phyloP scores from a whole-genome alignment of 1,139 yeast genomes.

The Fermentozyma sake region DNA sequence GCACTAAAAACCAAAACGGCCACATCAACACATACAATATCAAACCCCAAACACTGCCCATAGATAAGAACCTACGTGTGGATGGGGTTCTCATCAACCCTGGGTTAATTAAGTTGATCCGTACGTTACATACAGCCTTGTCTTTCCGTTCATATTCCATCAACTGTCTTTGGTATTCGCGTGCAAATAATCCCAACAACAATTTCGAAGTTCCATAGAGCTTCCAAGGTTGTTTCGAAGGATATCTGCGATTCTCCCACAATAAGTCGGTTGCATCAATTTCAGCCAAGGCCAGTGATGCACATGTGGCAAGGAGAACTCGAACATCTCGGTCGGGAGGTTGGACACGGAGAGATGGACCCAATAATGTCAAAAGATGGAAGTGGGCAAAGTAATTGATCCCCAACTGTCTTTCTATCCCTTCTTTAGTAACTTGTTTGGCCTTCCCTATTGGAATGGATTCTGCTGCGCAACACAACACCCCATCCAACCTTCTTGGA shows the following conservation, averaged over 20 bases:
- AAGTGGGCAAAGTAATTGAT: constrained; percentile 76
- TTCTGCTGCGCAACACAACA: constrained; percentile 84
- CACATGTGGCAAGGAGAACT: constrained; percentile 69
- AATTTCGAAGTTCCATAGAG: constrained; percentile 81
- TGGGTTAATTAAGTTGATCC: constrained; percentile 80
- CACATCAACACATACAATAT: constrained; percentile 61
- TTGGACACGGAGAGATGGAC: constrained; percentile 80
- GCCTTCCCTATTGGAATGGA: constrained; percentile 61
- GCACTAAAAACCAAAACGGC: constrained; percentile 79
- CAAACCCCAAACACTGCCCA: constrained; percentile 74
- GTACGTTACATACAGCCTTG: constrained; percentile 61
- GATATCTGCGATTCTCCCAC: constrained; percentile 60
- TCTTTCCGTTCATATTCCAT: constrained; percentile 58
- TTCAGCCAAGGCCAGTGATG: constrained; percentile 69
- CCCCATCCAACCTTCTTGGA: constrained; percentile 85
- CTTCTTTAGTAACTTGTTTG: constrained; percentile 69
- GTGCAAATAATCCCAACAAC: constrained; percentile 65
- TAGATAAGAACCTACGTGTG: constrained; percentile 69
- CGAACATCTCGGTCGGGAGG: constrained; percentile 95
- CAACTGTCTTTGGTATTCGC: constrained; percentile 68
- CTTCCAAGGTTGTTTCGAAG: constrained; percentile 60
- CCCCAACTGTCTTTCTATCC: constrained; percentile 81
- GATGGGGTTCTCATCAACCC: constrained; percentile 88
- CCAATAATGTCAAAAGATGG: constrained; percentile 71
- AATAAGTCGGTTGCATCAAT: constrained; percentile 65